phyloP scores from a whole-genome alignment of 139 green algal genomes.

The Chlorella vulgaris region DNA sequence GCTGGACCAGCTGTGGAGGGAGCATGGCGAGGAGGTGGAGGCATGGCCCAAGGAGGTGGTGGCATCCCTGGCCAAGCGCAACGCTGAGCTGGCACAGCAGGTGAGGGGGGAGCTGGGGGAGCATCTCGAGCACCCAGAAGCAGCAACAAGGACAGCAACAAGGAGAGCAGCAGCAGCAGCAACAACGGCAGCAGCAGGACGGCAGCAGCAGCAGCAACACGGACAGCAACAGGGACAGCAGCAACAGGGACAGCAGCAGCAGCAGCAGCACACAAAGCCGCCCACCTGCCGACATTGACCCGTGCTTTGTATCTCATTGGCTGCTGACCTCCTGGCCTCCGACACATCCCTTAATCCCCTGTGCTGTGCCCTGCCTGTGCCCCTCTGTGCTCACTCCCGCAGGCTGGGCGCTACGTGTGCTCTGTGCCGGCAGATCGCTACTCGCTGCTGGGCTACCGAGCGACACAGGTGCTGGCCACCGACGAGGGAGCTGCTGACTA shows the following conservation, averaged over 20 bases:
- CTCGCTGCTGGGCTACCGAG: conserved; percentile 36
- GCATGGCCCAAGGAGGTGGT: conserved; percentile 69
- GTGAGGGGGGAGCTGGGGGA: conserved; percentile 5
- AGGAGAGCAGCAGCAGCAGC: too few species aligned
- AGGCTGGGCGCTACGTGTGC: conserved; percentile 49
- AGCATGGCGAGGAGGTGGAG: conserved; percentile 47
- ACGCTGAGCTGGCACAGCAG: conserved; percentile 50
- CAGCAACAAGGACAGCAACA: too few species aligned
- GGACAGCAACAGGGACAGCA: too few species aligned
- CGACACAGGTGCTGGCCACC: conserved; percentile 28
- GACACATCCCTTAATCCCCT: too few species aligned
- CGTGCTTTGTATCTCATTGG: too few species aligned
- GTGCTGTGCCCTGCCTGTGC: too few species aligned
- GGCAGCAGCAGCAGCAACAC: too few species aligned
- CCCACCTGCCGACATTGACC: too few species aligned
- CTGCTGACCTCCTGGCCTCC: too few species aligned
- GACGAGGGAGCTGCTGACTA: conserved; percentile 15
- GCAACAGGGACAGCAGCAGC: too few species aligned
- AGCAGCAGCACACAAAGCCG: too few species aligned
- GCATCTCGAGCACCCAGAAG: neutral
- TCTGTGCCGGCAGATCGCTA: conserved; percentile 32
- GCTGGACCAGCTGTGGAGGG: conserved; percentile 57
- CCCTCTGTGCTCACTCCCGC: neutral
- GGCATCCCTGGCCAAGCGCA: conserved; percentile 54
- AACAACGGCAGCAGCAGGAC: too few species aligned